These are phyloP conservation scores for Lactarius psammicola DNA, from an alignment of 768 basidiomycete species.

Conservation along the genomic window DNA sequence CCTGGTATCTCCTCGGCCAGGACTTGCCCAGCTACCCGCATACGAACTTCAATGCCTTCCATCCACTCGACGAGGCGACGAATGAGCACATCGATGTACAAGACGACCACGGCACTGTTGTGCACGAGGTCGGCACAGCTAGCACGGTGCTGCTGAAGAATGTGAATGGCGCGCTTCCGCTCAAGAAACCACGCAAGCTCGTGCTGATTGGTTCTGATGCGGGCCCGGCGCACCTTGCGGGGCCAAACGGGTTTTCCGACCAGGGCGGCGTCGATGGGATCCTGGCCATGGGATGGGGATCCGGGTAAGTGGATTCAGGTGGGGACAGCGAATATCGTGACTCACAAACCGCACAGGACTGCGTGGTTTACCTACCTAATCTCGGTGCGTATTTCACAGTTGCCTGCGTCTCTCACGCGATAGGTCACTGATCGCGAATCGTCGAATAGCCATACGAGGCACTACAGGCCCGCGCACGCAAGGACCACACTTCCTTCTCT, in stretches of 20 bases:
- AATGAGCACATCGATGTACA: constrained; percentile 69
- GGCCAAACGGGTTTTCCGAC: constrained; percentile 51
- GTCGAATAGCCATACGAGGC: constrained; percentile 67
- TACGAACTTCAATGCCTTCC: constrained; percentile 71
- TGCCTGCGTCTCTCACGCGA: not conserved
- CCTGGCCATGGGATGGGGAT: constrained; percentile 92
- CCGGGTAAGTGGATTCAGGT: constrained; percentile 42
- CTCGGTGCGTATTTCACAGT: constrained; percentile 46
- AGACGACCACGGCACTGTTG: constrained; percentile 62
- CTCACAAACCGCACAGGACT: constrained; percentile 43
- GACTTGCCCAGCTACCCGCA: constrained; percentile 59
- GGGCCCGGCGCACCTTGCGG: constrained; percentile 40
- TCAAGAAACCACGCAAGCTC: constrained; percentile 57
- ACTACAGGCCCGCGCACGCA: constrained; percentile 68
- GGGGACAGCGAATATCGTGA: constrained; percentile 8
- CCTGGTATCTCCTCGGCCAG: constrained; percentile 67
- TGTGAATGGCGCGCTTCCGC: constrained; percentile 50
- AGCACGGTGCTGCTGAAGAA: constrained; percentile 81
- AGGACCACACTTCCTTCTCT: constrained; percentile 60
- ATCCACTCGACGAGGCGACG: constrained; percentile 46
- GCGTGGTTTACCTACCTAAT: constrained; percentile 76
- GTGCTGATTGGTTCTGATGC: constrained; percentile 60
- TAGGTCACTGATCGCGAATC: constrained; percentile 1
- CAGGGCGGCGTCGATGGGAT: constrained; percentile 51
- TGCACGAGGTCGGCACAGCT: constrained; percentile 70